These are phyloP conservation scores for Chlorencoelia australis DNA, from an alignment of 2,329 filamentous ascomycete species.

Conservation along the genomic window DNA sequence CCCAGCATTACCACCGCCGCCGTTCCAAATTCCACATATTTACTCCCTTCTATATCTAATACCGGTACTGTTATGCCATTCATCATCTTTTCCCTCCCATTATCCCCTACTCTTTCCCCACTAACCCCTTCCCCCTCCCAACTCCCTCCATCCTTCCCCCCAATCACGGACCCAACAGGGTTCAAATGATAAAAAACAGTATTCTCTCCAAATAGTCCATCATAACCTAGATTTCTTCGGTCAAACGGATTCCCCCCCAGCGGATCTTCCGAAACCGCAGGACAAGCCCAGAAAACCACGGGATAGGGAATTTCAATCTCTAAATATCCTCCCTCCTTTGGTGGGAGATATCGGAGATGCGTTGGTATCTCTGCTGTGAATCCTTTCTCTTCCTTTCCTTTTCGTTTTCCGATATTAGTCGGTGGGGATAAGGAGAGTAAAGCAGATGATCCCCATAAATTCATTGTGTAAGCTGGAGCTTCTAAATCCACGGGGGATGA, in stretches of 20 bases:
- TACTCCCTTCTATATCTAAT: constrained; percentile 41
- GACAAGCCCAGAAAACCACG: constrained; percentile 83
- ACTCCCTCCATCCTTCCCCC: no score
- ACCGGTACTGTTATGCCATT: constrained; percentile 56
- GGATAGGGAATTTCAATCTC: constrained; percentile 64
- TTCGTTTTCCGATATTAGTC: constrained; percentile 8
- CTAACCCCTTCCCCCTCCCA: no score
- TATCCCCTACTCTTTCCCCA: no score
- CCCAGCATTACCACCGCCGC: constrained; percentile 49
- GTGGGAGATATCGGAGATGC: constrained; percentile 73
- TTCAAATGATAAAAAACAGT: constrained; percentile 77
- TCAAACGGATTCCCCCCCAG: constrained; percentile 79
- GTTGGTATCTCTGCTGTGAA: constrained; percentile 69
- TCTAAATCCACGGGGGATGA: constrained; percentile 79
- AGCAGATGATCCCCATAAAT: constrained; percentile 68
- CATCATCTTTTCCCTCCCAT: constrained; percentile 31
- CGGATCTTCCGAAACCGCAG: constrained; percentile 52
- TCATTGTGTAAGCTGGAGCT: constrained; percentile 71
- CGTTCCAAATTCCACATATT: constrained; percentile 44
- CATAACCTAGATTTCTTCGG: constrained; percentile 73
- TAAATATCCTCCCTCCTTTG: constrained; percentile 41
- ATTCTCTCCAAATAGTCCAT: constrained; percentile 62
- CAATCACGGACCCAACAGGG: no score
- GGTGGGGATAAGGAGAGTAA: constrained; percentile 62
- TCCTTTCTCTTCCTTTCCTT: constrained; percentile 24